Evolutionary conservation across 805 yeast species (phyloP).

Genomic region (Torulaspora microellipsoides): DNA sequence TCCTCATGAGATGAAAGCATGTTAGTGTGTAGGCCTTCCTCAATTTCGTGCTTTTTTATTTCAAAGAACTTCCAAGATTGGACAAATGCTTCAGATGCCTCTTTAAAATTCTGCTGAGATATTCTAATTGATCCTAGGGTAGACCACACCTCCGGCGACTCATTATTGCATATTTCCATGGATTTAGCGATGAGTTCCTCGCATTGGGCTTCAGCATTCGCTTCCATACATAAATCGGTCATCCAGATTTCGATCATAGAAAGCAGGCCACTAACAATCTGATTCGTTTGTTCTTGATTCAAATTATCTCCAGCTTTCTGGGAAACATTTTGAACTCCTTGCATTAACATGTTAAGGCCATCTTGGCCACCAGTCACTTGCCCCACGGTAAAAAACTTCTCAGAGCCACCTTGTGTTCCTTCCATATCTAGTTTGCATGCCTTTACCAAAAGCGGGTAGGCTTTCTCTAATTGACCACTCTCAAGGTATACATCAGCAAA

Average conservation of each 20-base stretch:
- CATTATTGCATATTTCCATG: constrained; percentile 48
- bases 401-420: constrained; percentile 59
- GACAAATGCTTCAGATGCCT: constrained; percentile 63
- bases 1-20: constrained; percentile 34
- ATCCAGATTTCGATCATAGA: constrained; percentile 93
- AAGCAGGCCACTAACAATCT: constrained; percentile 71
- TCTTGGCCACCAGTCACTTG: constrained; percentile 81
- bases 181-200: constrained; percentile 64
- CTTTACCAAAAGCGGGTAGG: constrained; percentile 54
- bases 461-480: constrained; percentile 71
- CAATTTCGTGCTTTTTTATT: constrained; percentile 45
- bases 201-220: constrained; percentile 78
- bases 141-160: constrained; percentile 77
- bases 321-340: constrained; percentile 49
- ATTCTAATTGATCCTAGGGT: constrained; percentile 81
- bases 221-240: constrained; percentile 96
- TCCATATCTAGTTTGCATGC: constrained; percentile 68
- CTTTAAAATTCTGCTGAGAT: constrained; percentile 71
- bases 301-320: constrained; percentile 23
- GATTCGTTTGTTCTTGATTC: constrained; percentile 44
- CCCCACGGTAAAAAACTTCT: constrained; percentile 84
- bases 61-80: constrained; percentile 72
- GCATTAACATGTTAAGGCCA: constrained; percentile 59
- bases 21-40: constrained; percentile 39
- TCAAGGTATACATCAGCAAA: constrained; percentile 80